phyloP scores from a whole-genome alignment of 371 early-diverging fungal species.

The Mucor irregularis region DNA sequence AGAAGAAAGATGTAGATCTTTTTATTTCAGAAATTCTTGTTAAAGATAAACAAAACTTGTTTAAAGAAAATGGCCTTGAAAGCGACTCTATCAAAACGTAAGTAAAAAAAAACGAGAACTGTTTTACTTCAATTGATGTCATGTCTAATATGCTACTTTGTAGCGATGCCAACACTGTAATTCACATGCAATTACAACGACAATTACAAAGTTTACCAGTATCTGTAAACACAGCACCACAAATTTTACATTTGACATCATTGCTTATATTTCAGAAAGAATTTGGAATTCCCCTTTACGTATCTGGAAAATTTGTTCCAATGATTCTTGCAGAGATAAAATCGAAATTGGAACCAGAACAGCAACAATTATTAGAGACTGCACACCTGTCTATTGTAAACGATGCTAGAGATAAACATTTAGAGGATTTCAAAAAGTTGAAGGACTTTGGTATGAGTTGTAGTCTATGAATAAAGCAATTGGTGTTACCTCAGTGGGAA shows the following conservation, averaged over 20 bases:
- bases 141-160: too few relatives aligned
- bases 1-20: slow-evolving; percentile 13
- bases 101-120: not conserved
- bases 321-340: slow-evolving; percentile 9
- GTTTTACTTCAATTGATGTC: too few relatives aligned
- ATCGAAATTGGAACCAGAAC: not conserved
- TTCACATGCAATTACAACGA: slow-evolving; percentile 9
- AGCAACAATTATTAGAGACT: not conserved
- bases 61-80: not conserved
- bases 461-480: not conserved
- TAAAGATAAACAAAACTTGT: slow-evolving; percentile 6
- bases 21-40: slow-evolving; percentile 6
- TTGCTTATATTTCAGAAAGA: slow-evolving; percentile 13
- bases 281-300: slow-evolving; percentile 17
- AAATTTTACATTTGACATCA: slow-evolving; percentile 15
- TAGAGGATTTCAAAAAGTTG: slow-evolving; percentile 4
- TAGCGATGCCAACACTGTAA: slow-evolving; percentile 1
- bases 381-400: slow-evolving; percentile 14
- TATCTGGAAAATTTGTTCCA: slow-evolving; percentile 28
- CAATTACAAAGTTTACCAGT: slow-evolving; percentile 8
- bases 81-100: not conserved
- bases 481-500: too few relatives aligned
- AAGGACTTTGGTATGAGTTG: slow-evolving; percentile 4
- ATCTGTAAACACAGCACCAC: slow-evolving; percentile 9
- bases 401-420: not conserved